Evolutionary conservation across 306 rosid genomes (phyloP).

Genomic region (Medicago arabica): DNA sequence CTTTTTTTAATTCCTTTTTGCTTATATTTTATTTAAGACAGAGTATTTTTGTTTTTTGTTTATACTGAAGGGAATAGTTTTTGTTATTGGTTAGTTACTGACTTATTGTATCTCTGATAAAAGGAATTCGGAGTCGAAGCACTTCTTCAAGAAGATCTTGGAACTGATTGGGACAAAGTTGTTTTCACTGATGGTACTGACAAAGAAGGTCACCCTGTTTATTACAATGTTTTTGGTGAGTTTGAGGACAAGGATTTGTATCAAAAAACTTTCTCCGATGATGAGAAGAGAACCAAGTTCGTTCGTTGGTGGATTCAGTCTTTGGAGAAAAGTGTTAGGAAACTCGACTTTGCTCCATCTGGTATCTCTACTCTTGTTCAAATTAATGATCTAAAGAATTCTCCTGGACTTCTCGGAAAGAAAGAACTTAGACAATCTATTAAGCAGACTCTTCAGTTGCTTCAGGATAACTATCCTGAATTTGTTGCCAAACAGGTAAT

Average conservation of each 20-base stretch:
- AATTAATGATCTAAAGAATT: conserved; percentile 76
- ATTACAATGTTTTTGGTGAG: conserved; percentile 85
- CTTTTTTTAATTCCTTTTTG: background rate
- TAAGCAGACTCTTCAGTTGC: conserved; percentile 74
- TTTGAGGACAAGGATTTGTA: conserved; percentile 73
- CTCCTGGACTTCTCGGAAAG: conserved; percentile 78
- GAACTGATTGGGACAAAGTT: conserved; percentile 65
- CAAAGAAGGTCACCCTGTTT: conserved; percentile 73
- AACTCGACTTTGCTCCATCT: conserved; percentile 60
- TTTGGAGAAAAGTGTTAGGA: conserved; percentile 78
- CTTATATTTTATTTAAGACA: background rate
- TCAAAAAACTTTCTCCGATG: conserved; percentile 71
- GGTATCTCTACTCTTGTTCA: conserved; percentile 73
- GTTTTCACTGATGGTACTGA: conserved; percentile 68
- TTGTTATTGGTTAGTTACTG: background rate
- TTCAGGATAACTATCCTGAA: conserved; percentile 96
- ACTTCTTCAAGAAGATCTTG: conserved; percentile 61
- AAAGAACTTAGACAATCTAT: conserved; percentile 78
- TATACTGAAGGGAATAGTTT: background rate
- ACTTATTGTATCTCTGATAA: background rate
- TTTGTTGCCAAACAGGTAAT: conserved; percentile 79
- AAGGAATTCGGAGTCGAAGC: conserved; percentile 65
- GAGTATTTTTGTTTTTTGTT: too few relatives aligned
- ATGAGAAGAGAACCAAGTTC: conserved; percentile 75
- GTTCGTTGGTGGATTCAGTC: conserved; percentile 84